Base-by-base conservation (phyloP, 352 stramenopile genomes). In the Globisporangium apiculatum region DNA sequence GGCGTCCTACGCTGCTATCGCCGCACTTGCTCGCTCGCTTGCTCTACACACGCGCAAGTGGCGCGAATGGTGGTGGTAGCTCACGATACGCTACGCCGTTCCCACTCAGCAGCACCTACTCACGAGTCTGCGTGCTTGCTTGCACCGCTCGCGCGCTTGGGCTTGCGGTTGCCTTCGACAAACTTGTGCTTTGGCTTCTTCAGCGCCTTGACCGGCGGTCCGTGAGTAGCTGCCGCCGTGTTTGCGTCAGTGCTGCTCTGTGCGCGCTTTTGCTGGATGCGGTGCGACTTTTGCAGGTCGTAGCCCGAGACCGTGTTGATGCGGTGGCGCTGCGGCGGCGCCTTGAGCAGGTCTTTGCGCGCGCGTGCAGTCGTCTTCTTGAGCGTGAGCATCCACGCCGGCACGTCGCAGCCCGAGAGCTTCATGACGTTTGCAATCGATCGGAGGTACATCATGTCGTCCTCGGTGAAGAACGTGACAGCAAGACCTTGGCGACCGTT, bases 361-460 rank as follows among this genome's bases (percentile, higher is more conserved):
- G 87, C 57, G 42, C 57, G 57, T 15, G 49, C n/a, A 4, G 78
- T 94, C 53, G 83, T 74, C 61, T 94, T 97, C 69, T 98, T 98
- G 45, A 99, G 74, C 62, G 87, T 86, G 42, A 99, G 80, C 96
- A 99, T 99, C 97, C 97, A 99, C 41, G 98, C 87, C 12, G 96
- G 95, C 12, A 99, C 96, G 17, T 98, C 89, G 64, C 95, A 98
- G 38, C 97, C 97, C 51, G 86, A 98, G n/a, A 98, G 77, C 64
- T 97, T 97, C 91, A 99, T 99, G 46, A 99, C 91, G 64, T 99
- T 99, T 17, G 97, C 97, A 62, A 99, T 98, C 15, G 92, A 90
- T 10, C 97, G 89, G 48, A 99, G 67, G 58, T 97, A 91, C 38
- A 83, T 76, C 87, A 97, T 97, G 68, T 97, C 91, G 56, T 93